Evolutionary conservation across 345 rosid species (phyloP), one percentile per base, ranked within the genome.

Genomic region (Sonneratia caseolaris): DNA sequence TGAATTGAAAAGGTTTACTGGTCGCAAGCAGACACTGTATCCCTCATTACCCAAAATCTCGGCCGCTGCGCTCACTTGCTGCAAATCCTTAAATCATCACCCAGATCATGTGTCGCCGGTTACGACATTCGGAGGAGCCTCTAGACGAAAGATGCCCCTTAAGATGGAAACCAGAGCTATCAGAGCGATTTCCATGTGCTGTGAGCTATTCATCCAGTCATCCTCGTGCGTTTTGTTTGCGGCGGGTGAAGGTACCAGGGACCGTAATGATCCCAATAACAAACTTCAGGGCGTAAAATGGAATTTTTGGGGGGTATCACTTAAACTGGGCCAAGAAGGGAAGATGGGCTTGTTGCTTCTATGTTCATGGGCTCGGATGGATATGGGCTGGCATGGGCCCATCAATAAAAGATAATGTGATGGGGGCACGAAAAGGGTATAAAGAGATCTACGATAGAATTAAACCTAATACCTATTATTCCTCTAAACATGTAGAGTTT

Each of bases 171-270:
- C 75, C 64, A 81, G 73, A n/a, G 91, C 87, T 65, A 95, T 64
- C 47, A 87, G 48, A 64, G 91, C 96, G 71, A 88, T 83, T 82
- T 87, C 91, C 80, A 89, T 67, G 66, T 86, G 93, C 79, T 85
- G 85, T 4, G 97, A 84, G 82, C 88, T 90, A 73, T 79, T 87
- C 48, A 84, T 81, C 82, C 84, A 27, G 32, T 27, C 32, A 27
- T 27, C 32, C 32, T 27, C 32, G 32, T 27, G 32, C 32, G 32
- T 27, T 27, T 27, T 27, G 32, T 53, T 53, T 18, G 22, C 8
- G 2, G 22, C 4, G 59, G 22, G 59, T 47, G 51, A 47, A 51
- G n/a, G 59, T 19, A 2, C 19, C 22, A 53, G n/a, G 22, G 22
- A 53, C 3, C n/a, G 59, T 3, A 53, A 53, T 53, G 59, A 53